Base-by-base conservation (phyloP, 768 basidiomycete species). In the Rhodocollybia butyracea region DNA sequence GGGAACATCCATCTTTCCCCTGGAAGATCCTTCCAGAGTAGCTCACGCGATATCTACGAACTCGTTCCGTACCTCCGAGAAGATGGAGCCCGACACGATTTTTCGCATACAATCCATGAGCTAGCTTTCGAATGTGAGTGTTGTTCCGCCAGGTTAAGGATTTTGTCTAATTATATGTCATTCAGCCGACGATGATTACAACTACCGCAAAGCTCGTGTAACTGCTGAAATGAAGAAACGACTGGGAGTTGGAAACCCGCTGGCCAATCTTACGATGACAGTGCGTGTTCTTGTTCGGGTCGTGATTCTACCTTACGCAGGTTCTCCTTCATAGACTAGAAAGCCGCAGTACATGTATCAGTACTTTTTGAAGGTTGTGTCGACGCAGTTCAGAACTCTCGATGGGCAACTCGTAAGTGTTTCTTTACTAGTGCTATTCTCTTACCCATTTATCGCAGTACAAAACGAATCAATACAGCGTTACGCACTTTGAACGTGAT, bases 301-400 rank as follows among this genome's bases (percentile, higher is more conserved):
- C n/a, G n/a, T 38, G 30, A 46, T 3, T 22, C 38, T 34, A 29
- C 40, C 27, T 42, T 15, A 13, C n/a, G n/a, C n/a, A n/a, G 12
- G 19, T 24, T 39, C 22, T 31, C 22, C 6, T 17, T 40, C 12
- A 1, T 57, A 91, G 88, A 94, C 93, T 1, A 75, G 70, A 60
- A 89, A 89, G 66, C 70, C 86, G 19, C 82, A 93, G 60, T 96
- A 92, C 68, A 94, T 97, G 93, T 97, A 94, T 81, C 94, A 98
- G 67, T 96, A 98, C 72, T 98, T 98, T 84, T 79, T 99, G 64
- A 99, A 99, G 72, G 96, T 99, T 43, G 97, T 99, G 36, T 93
- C 94, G 8, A 99, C 96, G 2, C 88, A 89, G 65, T 98, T 97
- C 74, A 81, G 84, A 58, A 89, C 86, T 19, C 74, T 96, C 26